Base-by-base conservation (phyloP, 2,329 filamentous ascomycete species). In the Exserohilum turcica region DNA sequence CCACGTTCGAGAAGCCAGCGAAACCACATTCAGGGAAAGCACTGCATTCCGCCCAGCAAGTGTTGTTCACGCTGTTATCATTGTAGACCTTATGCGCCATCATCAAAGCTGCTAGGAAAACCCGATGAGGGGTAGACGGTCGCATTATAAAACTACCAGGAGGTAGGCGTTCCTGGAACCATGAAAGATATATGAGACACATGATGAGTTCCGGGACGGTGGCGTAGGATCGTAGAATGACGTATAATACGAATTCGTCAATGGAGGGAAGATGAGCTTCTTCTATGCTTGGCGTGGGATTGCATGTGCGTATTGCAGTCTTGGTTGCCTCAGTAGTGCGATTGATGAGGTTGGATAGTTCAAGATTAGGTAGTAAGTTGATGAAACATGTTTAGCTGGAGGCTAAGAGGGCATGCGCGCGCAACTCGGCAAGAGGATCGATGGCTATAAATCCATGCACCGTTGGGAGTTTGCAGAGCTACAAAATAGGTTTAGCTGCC, bases 11-110 rank as follows among this genome's bases (percentile, higher is more conserved):
- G 82, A 97, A 97, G 66, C 92, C 90, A 70, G 97, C 97, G 68
- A 81, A 84, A 6, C 86, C 85, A 73, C 81, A 88, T 42, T 84
- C 84, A 60, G 82, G 82, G 65, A 96, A 87, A 68, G 87, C 80
- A 54, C 90, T 95, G 81, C 97, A 97, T 67, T 86, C 88, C 60
- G 93, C 92, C 93, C 93, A 97, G 82, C 97, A 93, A 86, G 97
- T 97, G 85, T 97, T 97, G 86, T 97, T 97, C 57, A 93, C 93
- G 9, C 92, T 96, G 59, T 91, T 96, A 81, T 97, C 94, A 76
- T 97, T 97, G 64, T 97, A 84, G 76, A 96, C 96, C 86, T 97
- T 97, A 66, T 94, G 93, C 1, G 93, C 86, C 35, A 87, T 79
- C 70, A 93, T 94, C 62, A 93, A 86, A 9, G 89, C 81, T 35